Percentiles rank a stretch among this genome's conserved stretches.
These are phyloP conservation scores for Zygnema circumcarinatum DNA, from an alignment of 139 green algal genomes.

Conservation along the genomic window DNA sequence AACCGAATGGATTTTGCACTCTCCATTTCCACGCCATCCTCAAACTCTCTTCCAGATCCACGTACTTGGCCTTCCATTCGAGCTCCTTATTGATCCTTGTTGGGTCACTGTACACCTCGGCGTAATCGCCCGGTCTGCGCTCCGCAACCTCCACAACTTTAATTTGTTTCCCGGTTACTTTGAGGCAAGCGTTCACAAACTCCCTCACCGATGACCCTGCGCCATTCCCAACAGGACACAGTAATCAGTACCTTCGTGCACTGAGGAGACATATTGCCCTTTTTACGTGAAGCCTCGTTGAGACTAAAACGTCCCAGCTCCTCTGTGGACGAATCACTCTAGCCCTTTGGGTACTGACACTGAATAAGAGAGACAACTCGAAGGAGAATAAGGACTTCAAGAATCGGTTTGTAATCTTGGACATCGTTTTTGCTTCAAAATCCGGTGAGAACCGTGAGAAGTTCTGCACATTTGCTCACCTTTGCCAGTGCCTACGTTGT, in stretches of 20 bases:
- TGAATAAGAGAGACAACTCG: too few relatives aligned
- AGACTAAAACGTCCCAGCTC: too few relatives aligned
- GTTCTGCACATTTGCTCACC: too few relatives aligned
- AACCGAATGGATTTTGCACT: slow-evolving; percentile 38
- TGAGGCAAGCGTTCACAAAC: slow-evolving; percentile 67
- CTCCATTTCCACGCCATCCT: slow-evolving; percentile 57
- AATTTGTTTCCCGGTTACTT: slow-evolving; percentile 65
- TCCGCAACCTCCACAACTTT: slow-evolving; percentile 61
- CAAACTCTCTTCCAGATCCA: slow-evolving; percentile 51
- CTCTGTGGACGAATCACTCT: too few relatives aligned
- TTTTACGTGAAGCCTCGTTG: too few relatives aligned
- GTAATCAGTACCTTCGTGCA: too few relatives aligned
- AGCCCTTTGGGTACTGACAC: too few relatives aligned
- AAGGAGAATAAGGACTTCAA: too few relatives aligned
- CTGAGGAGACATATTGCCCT: too few relatives aligned
- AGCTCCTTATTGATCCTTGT: slow-evolving; percentile 65
- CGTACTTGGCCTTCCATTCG: slow-evolving; percentile 66
- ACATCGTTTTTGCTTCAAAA: too few relatives aligned
- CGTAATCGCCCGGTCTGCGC: slow-evolving; percentile 65
- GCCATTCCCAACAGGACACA: background rate
- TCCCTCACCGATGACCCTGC: slow-evolving; percentile 62
- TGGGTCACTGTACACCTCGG: slow-evolving; percentile 67
- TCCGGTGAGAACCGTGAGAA: too few relatives aligned
- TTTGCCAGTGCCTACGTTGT: slow-evolving; percentile 77
- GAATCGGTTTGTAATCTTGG: too few relatives aligned